Conservation (phyloP, 1,284 basidiomycete species). For the Phellopilus nigrolimitatus region DNA sequence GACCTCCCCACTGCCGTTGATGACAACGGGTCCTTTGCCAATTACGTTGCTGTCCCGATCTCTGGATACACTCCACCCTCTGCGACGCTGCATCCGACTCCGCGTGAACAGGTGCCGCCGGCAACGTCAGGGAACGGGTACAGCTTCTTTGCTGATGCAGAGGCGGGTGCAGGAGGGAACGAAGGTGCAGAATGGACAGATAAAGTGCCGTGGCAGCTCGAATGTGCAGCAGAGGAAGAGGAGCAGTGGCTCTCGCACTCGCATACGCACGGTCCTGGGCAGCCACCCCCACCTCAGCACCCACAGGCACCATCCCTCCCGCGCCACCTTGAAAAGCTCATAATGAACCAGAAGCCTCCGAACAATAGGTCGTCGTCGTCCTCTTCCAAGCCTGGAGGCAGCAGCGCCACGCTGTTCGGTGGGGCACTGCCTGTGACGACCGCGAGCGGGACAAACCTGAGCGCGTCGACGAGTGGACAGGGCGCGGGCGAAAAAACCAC, state of each 20-base stretch:
- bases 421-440: slow-evolving; percentile 36
- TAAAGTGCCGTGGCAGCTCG: slow-evolving; percentile 68
- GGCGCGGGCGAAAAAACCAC: no score
- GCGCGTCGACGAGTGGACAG: slow-evolving; percentile 28
- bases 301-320: slow-evolving; percentile 86
- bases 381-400: slow-evolving; percentile 21
- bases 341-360: slow-evolving; percentile 64
- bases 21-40: slow-evolving; percentile 92
- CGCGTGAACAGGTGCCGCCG: slow-evolving; percentile 16
- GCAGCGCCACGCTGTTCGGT: slow-evolving; percentile 13
- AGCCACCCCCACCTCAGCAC: slow-evolving; percentile 59
- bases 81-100: slow-evolving; percentile 16
- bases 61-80: slow-evolving; percentile 33
- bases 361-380: slow-evolving; percentile 15
- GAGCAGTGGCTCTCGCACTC: slow-evolving; percentile 61
- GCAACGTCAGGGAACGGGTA: slow-evolving; percentile 31
- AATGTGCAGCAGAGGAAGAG: slow-evolving; percentile 79
- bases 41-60: slow-evolving; percentile 73
- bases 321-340: slow-evolving; percentile 90
- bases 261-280: slow-evolving; percentile 30
- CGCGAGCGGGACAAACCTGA: slow-evolving; percentile 40
- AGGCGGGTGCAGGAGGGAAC: slow-evolving; percentile 22
- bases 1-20: slow-evolving; percentile 91
- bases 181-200: slow-evolving; percentile 61
- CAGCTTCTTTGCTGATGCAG: slow-evolving; percentile 21